Evolutionary conservation across 805 yeast genomes (phyloP), one percentile per base, ranked within the genome.

Genomic region (Spencermartinsiella europaea): DNA sequence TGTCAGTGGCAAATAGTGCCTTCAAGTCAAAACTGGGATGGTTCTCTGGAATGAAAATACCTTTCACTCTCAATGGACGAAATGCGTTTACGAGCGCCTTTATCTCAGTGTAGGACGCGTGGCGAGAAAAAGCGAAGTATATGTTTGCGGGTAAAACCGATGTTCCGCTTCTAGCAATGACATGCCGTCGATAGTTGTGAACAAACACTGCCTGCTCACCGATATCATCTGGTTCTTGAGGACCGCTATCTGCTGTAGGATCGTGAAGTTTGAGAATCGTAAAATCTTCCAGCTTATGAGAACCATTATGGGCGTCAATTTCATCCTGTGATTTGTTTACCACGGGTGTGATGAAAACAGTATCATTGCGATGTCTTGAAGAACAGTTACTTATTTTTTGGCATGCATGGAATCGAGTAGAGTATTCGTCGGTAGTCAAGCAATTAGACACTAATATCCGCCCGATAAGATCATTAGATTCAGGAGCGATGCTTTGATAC

Each of bases 81-180:
- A 64, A 58, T 33, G 52, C 12, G 2, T 40, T 38, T 2, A 54
- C 34, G 4, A 64, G 51, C 5, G 43, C 40, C 17, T 43, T 4
- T 8, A 63, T 42, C 38, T 63, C 67, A 0, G 53, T 50, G 34
- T 46, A 50, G 0, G 67, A 64, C 3, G 67, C 60, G 40, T 64
- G 68, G 7, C 67, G 45, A 3, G 67, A 63, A 42, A 61, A 64
- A 27, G 48, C 42, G 45, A 55, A 58, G 43, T 51, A 47, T 41
- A 61, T 7, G 46, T 58, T 49, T 19, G 57, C 51, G 16, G 57
- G 53, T 39, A 63, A 50, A 15, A 57, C 43, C 4, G 49, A 44
- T 4, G 42, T 34, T 12, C 31, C 19, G n/a, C 46, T 46, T 3
- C 36, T 35, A 1, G 51, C 48, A n/a, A 44, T 42, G 14, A 57